Evolutionary conservation across 768 basidiomycete genomes (phyloP).

Genomic region (Naganishia randhawae): DNA sequence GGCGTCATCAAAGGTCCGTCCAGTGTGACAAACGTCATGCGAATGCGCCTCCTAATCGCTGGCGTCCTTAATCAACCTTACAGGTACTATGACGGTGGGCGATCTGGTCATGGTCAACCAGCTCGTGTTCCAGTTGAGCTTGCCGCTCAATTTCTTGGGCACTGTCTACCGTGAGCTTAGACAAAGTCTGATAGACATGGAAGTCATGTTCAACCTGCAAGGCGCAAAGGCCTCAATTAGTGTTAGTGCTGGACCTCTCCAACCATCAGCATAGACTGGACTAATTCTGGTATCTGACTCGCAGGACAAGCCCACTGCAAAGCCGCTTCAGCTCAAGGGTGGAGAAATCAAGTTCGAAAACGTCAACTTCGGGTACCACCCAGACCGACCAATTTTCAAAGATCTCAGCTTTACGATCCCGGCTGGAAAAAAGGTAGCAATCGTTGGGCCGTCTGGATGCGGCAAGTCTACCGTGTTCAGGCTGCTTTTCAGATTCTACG

Average conservation of each 20-base stretch:
- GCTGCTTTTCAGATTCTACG: slow-evolving; percentile 89
- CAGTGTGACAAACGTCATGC: slow-evolving; percentile 29
- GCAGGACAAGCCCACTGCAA: slow-evolving; percentile 64
- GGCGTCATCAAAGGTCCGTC: slow-evolving; percentile 77
- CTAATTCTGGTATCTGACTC: background rate
- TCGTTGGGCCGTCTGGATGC: slow-evolving; percentile 94
- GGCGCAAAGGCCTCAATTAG: slow-evolving; percentile 69
- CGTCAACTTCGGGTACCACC: slow-evolving; percentile 84
- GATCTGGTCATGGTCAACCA: slow-evolving; percentile 99
- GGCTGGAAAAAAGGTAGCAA: slow-evolving; percentile 92
- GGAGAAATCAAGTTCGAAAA: slow-evolving; percentile 91
- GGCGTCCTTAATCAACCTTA: slow-evolving; percentile 9
- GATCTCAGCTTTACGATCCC: slow-evolving; percentile 84
- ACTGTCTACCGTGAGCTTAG: slow-evolving; percentile 95
- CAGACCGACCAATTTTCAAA: slow-evolving; percentile 85
- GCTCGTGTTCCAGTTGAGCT: slow-evolving; percentile 90
- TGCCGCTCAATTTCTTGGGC: slow-evolving; percentile 92
- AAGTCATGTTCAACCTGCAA: slow-evolving; percentile 83
- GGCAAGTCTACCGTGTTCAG: slow-evolving; percentile 97
- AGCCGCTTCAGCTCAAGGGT: slow-evolving; percentile 66
- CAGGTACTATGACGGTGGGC: slow-evolving; percentile 95
- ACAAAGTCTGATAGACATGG: slow-evolving; percentile 96
- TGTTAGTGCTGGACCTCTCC: slow-evolving; percentile 52
- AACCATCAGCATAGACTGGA: background rate
- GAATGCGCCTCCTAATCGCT: background rate